Base-by-base conservation (phyloP, 139 green algal genomes). In the Coccomyxa sp. region DNA sequence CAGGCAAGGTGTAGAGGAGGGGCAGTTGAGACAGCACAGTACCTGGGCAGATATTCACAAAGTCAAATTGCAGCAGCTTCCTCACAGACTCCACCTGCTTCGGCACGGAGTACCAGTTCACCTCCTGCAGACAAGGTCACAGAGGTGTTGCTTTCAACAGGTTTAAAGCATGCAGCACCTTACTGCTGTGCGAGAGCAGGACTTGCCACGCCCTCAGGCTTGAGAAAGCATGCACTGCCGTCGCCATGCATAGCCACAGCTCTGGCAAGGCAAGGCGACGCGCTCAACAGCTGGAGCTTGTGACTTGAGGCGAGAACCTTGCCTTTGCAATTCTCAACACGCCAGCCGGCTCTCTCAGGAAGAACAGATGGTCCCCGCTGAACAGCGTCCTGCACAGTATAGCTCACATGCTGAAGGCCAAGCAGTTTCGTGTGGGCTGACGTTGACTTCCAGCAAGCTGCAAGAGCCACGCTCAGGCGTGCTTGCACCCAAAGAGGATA, bases 61-160 rank as follows among this genome's bases (percentile, higher is more conserved):
- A 95, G 68, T 91, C 86, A 10, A 88, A 83, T 12, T 89, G 31
- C 78, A 86, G 39, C 79, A 95, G 79, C 69, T 80, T 81, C 2
- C 74, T 68, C 37, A 94, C 83, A 55, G 82, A 91, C 18, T 87
- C 75, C 71, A 93, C 41, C 83, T 96, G 91, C 70, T 79, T 35
- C 0, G 70, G 64, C 24, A 94, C 70, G 44, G 44, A 76, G 77
- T 84, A 73, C 80, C 86, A 85, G 70, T 90, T 90, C 84, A 74
- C 35, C 34, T 18, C 8, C 72, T 73, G 79, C n/a, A 5, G 37
- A 31, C 64, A 10, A 16, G 16, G 18, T 10, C 18, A 16, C 27
- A 33, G 14, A 71, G n/a, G n/a, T n/a, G n/a, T n/a, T n/a, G n/a
- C n/a, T n/a, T n/a, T n/a, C n/a, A n/a, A n/a, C 31, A 10, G 34